Conservation (phyloP, 768 basidiomycete genomes). For the Mycena rebaudengoi region DNA sequence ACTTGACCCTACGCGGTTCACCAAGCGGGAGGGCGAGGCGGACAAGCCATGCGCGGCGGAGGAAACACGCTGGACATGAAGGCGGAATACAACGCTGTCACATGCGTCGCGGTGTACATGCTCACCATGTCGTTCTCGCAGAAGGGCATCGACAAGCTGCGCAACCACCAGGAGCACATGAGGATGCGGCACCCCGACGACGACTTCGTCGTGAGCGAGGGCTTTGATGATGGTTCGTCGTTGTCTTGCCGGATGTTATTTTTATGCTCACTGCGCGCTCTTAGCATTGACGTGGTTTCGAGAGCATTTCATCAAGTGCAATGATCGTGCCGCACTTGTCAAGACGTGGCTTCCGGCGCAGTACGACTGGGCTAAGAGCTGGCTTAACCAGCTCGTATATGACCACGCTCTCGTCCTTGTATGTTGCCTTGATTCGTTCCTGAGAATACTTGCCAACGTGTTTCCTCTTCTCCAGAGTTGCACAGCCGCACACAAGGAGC, state of each 20-base stretch:
- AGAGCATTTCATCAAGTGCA: constrained; percentile 92
- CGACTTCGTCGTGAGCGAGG: constrained; percentile 78
- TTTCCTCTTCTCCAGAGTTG: constrained; percentile 69
- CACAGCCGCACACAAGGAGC: constrained; percentile 89
- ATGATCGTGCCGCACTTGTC: constrained; percentile 87
- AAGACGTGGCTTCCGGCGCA: constrained; percentile 89
- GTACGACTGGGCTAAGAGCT: constrained; percentile 83
- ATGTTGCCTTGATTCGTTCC: constrained; percentile 45
- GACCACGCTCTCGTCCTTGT: constrained; percentile 91
- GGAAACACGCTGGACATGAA: constrained; percentile 81
- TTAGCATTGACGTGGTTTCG: constrained; percentile 90
- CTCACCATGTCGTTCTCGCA: constrained; percentile 92
- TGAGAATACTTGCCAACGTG: too few relatives aligned
- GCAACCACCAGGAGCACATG: constrained; percentile 82
- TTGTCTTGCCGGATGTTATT: not conserved
- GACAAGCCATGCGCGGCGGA: constrained; percentile 72
- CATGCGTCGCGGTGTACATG: constrained; percentile 90
- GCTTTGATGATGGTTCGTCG: constrained; percentile 77
- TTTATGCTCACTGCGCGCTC: constrained; percentile 17
- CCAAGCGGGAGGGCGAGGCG: constrained; percentile 72
- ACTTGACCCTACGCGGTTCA: constrained; percentile 81
- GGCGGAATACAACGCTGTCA: constrained; percentile 84
- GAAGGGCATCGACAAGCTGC: constrained; percentile 87
- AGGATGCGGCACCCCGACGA: constrained; percentile 83
- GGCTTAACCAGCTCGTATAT: constrained; percentile 91